Evolutionary conservation across 2,329 filamentous ascomycete genomes (phyloP), one percentile per base, ranked within the genome.

Genomic region (Diaporthe ilicicola): DNA sequence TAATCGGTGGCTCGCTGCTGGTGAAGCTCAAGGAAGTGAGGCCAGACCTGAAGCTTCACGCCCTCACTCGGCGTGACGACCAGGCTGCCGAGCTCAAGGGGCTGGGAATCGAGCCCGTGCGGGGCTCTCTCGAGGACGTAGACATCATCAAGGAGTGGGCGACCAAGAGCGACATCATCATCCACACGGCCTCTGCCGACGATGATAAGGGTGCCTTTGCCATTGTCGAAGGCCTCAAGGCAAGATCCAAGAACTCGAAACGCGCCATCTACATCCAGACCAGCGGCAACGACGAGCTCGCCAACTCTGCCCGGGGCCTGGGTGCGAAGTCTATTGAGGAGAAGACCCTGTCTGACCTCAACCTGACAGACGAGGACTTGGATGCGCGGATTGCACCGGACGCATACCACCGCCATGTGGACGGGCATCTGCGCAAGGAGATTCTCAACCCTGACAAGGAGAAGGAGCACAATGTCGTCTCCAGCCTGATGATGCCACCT

Each of bases 251-350:
- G 32, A 59, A 53, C 1, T 50, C 71, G 17, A 68, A 48, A 22
- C 71, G 71, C 6, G 71, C 69, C 51, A 71, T 73, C 64, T 73
- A 73, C 56, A 73, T 73, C 50, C 71, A 73, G 56, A 68, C 65
- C n/a, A 73, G 69, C 69, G 71, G 71, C 56, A 73, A 73, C 46
- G 71, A 73, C 32, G 71, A 73, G 71, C 69, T 73, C 22, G 69
- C 32, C 34, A 54, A 50, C 34, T 73, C 71, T 1, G 65, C 71
- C 1, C 17, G 15, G 29, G 71, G 71, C 10, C 9, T 73, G 7
- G 37, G 51, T 1, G 13, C 50, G 0, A 68, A 53, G 24, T 48
- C 69, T 6, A 54, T 66, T 27, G 69, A 42, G 56, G 71, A 69
- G 34, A 68, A 61, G 64, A 71, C 71, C 15, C 13, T 73, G 12